Evolutionary conservation across 768 basidiomycete species (phyloP), one percentile per base, ranked within the genome.

Genomic region (Suillus alpinus): DNA sequence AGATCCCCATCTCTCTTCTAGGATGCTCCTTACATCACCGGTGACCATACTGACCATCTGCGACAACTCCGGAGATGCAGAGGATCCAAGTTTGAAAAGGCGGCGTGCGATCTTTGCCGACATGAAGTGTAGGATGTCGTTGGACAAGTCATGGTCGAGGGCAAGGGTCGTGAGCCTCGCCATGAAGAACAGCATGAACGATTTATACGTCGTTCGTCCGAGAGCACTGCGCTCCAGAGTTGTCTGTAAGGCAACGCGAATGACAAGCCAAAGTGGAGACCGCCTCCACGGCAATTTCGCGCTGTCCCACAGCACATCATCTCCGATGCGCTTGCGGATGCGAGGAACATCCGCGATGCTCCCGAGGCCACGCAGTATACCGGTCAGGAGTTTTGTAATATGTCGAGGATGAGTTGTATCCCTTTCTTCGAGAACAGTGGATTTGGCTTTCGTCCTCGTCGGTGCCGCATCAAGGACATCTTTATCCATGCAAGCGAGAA

Each of bases 361-460:
- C 40, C 72, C 73, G 10, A 77, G 65, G 8, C 76, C 77, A 14
- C 26, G 26, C 3, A 26, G 26, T 62, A 85, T 81, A n/a, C 78
- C 78, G 5, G 75, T 75, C 8, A 85, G 71, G 6, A 84, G 66
- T 56, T 81, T 73, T 2, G 81, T 79, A 62, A 86, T 81, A 56
- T 82, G 82, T 1, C 77, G 76, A 1, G 81, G 80, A 60, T 84
- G 67, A 0, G 71, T 47, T 0, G 78, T 78, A 32, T 79, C 78
- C n/a, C 59, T 56, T 39, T 61, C 46, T 40, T 61, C 60, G 20
- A 46, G 23, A 10, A 75, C 69, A 14, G 59, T 60, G 2, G 68
- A 71, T 9, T 65, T 63, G 9, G 76, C 78, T 64, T 81, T 81
- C 0, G 73, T 77, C 10, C 62, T 70, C 1, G 77, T 65, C 5